Conservation (phyloP, 257 asterid species). For the Ophiorrhiza pumila region DNA sequence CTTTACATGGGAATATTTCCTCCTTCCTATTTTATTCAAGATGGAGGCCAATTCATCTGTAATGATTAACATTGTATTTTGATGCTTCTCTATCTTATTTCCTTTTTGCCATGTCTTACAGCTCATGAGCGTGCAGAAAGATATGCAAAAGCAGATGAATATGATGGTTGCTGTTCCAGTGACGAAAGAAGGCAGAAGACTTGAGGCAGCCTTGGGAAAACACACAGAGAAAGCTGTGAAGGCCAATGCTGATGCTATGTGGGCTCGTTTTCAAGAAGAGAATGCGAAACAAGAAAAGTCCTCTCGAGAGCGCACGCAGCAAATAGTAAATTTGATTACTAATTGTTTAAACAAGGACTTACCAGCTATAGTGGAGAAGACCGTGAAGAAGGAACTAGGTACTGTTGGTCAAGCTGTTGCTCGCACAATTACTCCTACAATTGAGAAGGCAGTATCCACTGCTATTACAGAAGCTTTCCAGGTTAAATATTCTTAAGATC, state of each 20-base stretch:
- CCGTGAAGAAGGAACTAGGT: conserved; percentile 71
- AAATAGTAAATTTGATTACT: conserved; percentile 49
- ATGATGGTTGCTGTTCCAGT: conserved; percentile 57
- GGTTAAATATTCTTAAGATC: conserved; percentile 40
- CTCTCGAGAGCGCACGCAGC: conserved; percentile 64
- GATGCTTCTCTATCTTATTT: background rate
- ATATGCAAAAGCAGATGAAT: conserved; percentile 70
- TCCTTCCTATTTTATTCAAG: background rate
- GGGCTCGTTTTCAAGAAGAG: conserved; percentile 94
- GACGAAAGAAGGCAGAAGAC: conserved; percentile 78
- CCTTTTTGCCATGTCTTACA: conserved; percentile 5
- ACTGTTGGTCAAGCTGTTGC: conserved; percentile 75
- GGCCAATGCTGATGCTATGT: conserved; percentile 76
- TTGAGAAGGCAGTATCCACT: conserved; percentile 72
- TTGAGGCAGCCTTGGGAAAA: conserved; percentile 75
- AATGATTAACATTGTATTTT: background rate
- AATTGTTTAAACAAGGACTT: conserved; percentile 80
- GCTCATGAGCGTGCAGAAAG: conserved; percentile 49
- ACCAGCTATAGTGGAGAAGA: conserved; percentile 69
- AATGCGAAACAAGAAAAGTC: conserved; percentile 77
- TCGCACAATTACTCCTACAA: conserved; percentile 56
- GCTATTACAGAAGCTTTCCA: conserved; percentile 77
- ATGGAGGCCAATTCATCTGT: background rate
- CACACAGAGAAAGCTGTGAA: conserved; percentile 73
- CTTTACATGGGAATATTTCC: background rate